phyloP scores from a whole-genome alignment of 2,329 filamentous ascomycete genomes.

The Grosmannia clavigera region DNA sequence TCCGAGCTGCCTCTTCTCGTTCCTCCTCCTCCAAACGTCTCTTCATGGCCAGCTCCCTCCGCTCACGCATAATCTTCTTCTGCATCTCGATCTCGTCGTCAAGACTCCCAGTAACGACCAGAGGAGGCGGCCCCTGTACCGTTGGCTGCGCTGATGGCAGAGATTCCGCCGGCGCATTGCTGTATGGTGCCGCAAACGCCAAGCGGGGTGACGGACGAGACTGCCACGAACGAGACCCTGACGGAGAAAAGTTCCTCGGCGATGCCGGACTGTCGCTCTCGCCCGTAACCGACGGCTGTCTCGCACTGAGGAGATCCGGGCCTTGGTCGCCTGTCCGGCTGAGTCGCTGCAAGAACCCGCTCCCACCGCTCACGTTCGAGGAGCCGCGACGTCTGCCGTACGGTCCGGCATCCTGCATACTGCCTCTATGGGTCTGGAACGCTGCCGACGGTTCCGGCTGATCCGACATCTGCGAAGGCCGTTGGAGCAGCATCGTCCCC shows the following conservation, averaged over 20 bases:
- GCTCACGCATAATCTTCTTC: slow-evolving; percentile 62
- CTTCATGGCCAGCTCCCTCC: slow-evolving; percentile 56
- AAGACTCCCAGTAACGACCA: slow-evolving; percentile 16
- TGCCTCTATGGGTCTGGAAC: slow-evolving; percentile 67
- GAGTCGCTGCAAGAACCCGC: slow-evolving; percentile 50
- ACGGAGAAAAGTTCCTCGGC: slow-evolving; percentile 28
- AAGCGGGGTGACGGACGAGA: slow-evolving; percentile 29
- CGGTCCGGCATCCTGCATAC: slow-evolving; percentile 49
- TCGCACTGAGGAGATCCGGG: slow-evolving; percentile 29
- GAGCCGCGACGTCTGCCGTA: slow-evolving; percentile 73
- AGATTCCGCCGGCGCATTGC: not conserved
- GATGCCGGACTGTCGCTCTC: slow-evolving; percentile 39
- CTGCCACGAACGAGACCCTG: slow-evolving; percentile 26
- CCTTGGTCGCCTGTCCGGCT: slow-evolving; percentile 29
- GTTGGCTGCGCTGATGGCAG: not conserved
- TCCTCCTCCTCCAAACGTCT: slow-evolving; percentile 56
- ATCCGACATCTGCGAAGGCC: slow-evolving; percentile 48
- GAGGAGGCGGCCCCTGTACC: slow-evolving; percentile 14
- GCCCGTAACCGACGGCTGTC: slow-evolving; percentile 36
- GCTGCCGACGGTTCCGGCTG: slow-evolving; percentile 69
- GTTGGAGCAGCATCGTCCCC: slow-evolving; percentile 54
- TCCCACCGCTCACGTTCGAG: slow-evolving; percentile 83
- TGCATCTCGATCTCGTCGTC: slow-evolving; percentile 50
- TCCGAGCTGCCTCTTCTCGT: slow-evolving; percentile 57
- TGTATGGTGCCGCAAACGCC: slow-evolving; percentile 3